Evolutionary conservation across 371 early-diverging fungal genomes (phyloP), one percentile per base, ranked within the genome.

Genomic region (Lichtheimia corymbifera): DNA sequence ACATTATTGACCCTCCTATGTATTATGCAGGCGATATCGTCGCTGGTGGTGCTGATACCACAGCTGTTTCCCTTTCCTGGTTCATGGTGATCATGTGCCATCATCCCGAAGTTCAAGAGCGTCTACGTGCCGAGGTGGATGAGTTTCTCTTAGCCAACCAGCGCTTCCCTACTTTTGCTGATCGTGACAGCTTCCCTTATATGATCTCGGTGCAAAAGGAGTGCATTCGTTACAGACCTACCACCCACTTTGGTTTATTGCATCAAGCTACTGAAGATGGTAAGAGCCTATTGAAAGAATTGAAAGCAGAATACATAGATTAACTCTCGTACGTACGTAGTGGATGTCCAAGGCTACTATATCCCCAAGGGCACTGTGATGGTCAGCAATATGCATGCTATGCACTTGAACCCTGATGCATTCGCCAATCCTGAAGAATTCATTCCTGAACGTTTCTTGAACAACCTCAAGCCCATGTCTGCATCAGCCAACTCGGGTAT

Each of bases 281-380:
- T 65, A 67, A 67, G 2, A 13, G 4, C 15, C 5, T 53, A 15
- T 27, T 42, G 22, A 11, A 44, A 41, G 41, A 0, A 55, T 52
- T 52, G 53, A 25, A 52, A 18, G n/a, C 11, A 55, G 22, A 5
- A 22, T 30, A 22, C 0, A 14, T 24, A 2, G 18, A 35, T 55
- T 5, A 14, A n/a, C 3, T 57, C 15, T 50, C 5, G 15, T 47
- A 40, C 22, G 22, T 22, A 22, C 22, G 17, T 5, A 66, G 66
- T 66, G 17, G 51, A 54, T 45, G 30, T 68, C 28, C 60, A 53
- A 20, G 77, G 73, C 12, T 70, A 71, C 54, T 56, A 44, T 14
- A 75, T 80, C n/a, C 80, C 73, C 17, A 73, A 74, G 58, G 70
- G 71, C 20, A 66, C 71, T 6, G 43, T 43, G 13, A 40, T 77